Evolutionary conservation across 257 asterid genomes (phyloP).

Genomic region (Ilex asprella): DNA sequence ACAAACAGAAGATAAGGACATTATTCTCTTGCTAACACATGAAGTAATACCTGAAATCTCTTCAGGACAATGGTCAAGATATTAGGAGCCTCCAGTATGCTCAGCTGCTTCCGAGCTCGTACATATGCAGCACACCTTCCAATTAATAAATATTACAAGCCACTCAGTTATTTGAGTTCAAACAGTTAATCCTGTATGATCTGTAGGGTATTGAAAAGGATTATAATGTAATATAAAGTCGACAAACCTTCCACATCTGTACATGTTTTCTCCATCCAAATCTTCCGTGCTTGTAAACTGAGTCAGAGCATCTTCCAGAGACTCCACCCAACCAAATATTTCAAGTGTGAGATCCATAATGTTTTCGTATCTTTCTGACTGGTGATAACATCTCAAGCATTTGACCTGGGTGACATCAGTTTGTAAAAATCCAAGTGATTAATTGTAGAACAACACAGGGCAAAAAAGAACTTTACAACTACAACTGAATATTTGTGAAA

Average conservation of each 20-base stretch:
- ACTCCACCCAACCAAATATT: conserved; percentile 74
- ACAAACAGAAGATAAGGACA: background rate
- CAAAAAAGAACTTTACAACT: background rate
- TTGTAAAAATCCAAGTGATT: conserved; percentile 1
- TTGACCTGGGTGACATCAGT: conserved; percentile 46
- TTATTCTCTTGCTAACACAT: background rate
- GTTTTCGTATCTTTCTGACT: conserved; percentile 63
- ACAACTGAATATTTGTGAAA: background rate
- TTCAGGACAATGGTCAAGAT: conserved; percentile 81
- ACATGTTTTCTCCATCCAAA: conserved; percentile 90
- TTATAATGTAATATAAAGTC: background rate
- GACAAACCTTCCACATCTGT: conserved; percentile 68
- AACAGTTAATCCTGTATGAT: too few species aligned
- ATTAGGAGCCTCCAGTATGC: conserved; percentile 80
- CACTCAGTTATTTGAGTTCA: background rate
- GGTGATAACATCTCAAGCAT: conserved; percentile 70
- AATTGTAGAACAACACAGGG: conserved; percentile 2
- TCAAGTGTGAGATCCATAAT: conserved; percentile 86
- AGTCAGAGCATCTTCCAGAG: conserved; percentile 74
- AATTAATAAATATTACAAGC: conserved; percentile 13
- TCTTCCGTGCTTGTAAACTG: conserved; percentile 81
- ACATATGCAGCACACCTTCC: conserved; percentile 70
- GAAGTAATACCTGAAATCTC: conserved; percentile 69
- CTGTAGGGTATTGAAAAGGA: background rate
- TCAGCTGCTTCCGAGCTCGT: conserved; percentile 66